phyloP scores from a whole-genome alignment of 2,329 filamentous ascomycete species.

The Colletotrichum sp. region DNA sequence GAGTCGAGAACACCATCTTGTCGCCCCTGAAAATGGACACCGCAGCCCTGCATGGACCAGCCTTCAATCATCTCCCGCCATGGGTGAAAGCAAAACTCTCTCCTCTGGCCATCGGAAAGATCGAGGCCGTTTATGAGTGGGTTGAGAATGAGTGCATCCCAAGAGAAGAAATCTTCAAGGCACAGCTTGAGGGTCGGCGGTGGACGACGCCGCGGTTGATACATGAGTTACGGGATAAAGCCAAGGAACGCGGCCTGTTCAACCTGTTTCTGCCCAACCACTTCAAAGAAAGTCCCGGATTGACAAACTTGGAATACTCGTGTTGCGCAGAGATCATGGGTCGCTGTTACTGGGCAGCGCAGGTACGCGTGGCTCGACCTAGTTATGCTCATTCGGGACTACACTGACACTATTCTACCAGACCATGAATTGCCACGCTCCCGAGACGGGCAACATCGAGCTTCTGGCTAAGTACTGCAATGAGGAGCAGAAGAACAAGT shows the following conservation, averaged over 20 bases:
- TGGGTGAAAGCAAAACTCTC: constrained; percentile 30
- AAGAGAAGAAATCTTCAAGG: constrained; percentile 45
- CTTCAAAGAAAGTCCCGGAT: constrained; percentile 93
- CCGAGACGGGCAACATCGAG: constrained; percentile 96
- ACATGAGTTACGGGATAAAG: constrained; percentile 60
- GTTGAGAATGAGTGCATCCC: constrained; percentile 49
- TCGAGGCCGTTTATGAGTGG: constrained; percentile 43
- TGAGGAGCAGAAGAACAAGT: constrained; percentile 81
- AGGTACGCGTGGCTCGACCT: constrained; percentile 49
- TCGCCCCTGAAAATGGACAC: not conserved
- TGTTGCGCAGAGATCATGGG: constrained; percentile 98
- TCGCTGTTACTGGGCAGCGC: constrained; percentile 80
- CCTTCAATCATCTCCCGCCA: constrained; percentile 30
- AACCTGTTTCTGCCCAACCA: constrained; percentile 98
- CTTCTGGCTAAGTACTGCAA: constrained; percentile 91
- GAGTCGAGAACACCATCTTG: not conserved
- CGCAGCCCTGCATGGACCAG: constrained; percentile 26
- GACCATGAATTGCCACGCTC: constrained; percentile 85
- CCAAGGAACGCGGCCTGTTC: constrained; percentile 85
- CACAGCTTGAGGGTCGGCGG: constrained; percentile 35
- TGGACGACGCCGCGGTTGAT: constrained; percentile 46
- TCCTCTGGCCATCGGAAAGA: constrained; percentile 43
- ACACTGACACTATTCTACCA: constrained; percentile 16
- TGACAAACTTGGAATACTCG: constrained; percentile 94
- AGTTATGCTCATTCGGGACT: not conserved